Percentiles rank a stretch among this genome's conserved stretches.
These are phyloP conservation scores for Botryotinia convoluta DNA, from an alignment of 2,329 filamentous ascomycete genomes.

Conservation along the genomic window DNA sequence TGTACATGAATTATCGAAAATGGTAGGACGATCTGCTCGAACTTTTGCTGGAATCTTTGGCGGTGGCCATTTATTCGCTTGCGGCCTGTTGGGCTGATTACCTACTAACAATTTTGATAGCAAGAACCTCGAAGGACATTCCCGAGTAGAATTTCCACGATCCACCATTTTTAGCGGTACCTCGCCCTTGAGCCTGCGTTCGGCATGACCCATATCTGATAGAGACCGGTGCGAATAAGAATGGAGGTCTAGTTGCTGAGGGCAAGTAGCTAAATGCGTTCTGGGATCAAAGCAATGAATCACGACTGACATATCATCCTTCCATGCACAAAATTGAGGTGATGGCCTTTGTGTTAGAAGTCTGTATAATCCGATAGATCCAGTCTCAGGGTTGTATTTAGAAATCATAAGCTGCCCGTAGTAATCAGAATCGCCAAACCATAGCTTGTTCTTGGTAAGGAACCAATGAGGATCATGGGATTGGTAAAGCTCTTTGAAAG, in stretches of 20 bases:
- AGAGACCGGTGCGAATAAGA: constrained; percentile 17
- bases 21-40: constrained; percentile 49
- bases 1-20: constrained; percentile 20
- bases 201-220: not conserved
- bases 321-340: constrained; percentile 61
- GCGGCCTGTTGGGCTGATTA: too few species aligned
- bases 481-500: constrained; percentile 69
- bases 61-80: constrained; percentile 65
- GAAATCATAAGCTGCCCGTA: constrained; percentile 6
- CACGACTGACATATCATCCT: constrained; percentile 60
- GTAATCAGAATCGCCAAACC: constrained; percentile 76
- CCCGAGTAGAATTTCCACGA: not conserved
- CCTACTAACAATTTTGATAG: not conserved
- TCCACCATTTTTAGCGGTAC: not conserved
- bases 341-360: constrained; percentile 63
- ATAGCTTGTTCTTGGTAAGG: constrained; percentile 73
- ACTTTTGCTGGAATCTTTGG: constrained; percentile 59
- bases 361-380: constrained; percentile 77
- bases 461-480: constrained; percentile 84
- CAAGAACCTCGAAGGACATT: not conserved
- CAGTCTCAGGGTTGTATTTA: constrained; percentile 65
- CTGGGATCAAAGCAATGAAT: constrained; percentile 71
- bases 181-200: constrained; percentile 9
- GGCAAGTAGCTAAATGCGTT: constrained; percentile 60
- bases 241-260: constrained; percentile 41